Evolutionary conservation across 805 yeast species (phyloP).

Genomic region (Metschnikowia continentalis): DNA sequence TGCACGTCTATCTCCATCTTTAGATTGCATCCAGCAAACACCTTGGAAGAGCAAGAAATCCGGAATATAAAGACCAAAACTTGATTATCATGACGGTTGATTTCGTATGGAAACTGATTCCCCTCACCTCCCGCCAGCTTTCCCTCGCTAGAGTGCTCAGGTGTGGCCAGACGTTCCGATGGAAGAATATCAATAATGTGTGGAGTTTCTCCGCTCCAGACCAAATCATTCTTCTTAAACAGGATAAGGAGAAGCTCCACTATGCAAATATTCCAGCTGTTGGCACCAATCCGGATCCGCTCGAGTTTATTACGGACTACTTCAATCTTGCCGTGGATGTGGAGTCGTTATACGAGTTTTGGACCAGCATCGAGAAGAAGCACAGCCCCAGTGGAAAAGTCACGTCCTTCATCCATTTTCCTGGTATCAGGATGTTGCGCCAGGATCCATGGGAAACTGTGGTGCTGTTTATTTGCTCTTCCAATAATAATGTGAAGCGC

Average conservation of each 20-base stretch:
- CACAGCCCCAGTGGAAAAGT: slow-evolving; percentile 34
- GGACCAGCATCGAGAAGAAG: slow-evolving; percentile 54
- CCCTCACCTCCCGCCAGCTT: slow-evolving; percentile 40
- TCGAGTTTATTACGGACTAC: slow-evolving; percentile 56
- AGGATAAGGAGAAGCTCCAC: slow-evolving; percentile 48
- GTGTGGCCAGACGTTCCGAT: slow-evolving; percentile 83
- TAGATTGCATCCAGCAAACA: not conserved
- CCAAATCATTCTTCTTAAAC: slow-evolving; percentile 61
- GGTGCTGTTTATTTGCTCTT: slow-evolving; percentile 85
- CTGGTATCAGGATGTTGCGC: slow-evolving; percentile 77
- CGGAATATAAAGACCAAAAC: too few relatives aligned
- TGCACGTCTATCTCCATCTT: not conserved
- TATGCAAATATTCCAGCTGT: slow-evolving; percentile 41
- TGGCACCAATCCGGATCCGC: slow-evolving; percentile 23
- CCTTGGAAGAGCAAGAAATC: not conserved
- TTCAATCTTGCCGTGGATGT: slow-evolving; percentile 63
- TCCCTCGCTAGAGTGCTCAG: slow-evolving; percentile 62
- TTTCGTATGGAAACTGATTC: slow-evolving; percentile 12
- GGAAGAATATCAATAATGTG: slow-evolving; percentile 59
- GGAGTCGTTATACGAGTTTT: slow-evolving; percentile 48
- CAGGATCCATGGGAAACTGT: slow-evolving; percentile 98
- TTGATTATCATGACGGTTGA: slow-evolving; percentile 15
- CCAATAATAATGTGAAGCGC: slow-evolving; percentile 92
- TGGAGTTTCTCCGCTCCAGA: slow-evolving; percentile 66
- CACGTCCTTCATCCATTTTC: slow-evolving; percentile 38